Conservation (phyloP, 2,329 filamentous ascomycete species). For the Juglanconis oblonga region DNA sequence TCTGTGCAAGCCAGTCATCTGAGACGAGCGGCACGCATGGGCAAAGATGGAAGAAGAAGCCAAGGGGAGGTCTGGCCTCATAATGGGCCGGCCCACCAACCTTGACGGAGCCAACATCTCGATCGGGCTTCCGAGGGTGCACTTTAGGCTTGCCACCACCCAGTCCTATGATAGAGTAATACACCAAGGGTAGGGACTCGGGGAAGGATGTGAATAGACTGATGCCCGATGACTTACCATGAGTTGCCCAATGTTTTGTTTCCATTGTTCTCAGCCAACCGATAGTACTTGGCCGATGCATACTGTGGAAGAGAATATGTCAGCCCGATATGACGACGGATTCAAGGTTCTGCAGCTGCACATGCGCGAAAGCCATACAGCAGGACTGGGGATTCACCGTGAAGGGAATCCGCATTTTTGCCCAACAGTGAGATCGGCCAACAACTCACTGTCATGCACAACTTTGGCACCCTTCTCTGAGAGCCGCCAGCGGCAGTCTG, state of each 20-base stretch:
- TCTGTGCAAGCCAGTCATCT: background rate
- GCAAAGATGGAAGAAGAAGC: background rate
- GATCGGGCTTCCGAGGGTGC: background rate
- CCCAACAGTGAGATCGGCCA: constrained; percentile 29
- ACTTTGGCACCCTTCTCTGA: background rate
- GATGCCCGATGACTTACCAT: constrained; percentile 64
- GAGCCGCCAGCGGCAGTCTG: background rate
- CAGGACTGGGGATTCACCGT: background rate
- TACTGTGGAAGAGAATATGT: constrained; percentile 52
- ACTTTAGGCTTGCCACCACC: background rate
- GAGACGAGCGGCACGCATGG: background rate
- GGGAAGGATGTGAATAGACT: constrained; percentile 18
- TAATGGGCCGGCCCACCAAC: background rate
- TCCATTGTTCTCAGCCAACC: constrained; percentile 83
- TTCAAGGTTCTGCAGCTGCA: constrained; percentile 2
- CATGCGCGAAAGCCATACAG: background rate
- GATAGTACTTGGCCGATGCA: constrained; percentile 84
- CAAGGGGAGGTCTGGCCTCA: background rate
- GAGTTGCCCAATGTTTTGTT: constrained; percentile 90
- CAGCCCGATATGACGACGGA: constrained; percentile 47
- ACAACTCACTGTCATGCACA: background rate
- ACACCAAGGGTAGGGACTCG: background rate
- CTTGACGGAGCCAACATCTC: background rate
- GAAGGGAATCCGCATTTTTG: constrained; percentile 35
- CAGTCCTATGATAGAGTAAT: constrained; percentile 1